Conservation (phyloP, 2,329 filamentous ascomycete species). For the Ascochyta lentis region DNA sequence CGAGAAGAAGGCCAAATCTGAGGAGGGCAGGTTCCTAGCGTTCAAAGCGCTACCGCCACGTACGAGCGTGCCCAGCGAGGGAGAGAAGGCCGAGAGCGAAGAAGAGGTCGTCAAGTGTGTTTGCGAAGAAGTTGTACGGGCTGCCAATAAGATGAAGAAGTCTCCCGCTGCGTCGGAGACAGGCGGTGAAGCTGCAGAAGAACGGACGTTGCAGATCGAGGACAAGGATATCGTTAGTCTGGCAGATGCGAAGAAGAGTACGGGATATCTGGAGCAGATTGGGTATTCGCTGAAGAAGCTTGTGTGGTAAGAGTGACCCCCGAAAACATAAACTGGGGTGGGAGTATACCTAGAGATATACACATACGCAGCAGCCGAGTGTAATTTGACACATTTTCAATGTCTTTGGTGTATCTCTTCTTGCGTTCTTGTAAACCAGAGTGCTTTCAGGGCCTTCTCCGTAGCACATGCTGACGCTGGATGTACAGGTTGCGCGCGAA, state of each 20-base stretch:
- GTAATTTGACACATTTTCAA: not conserved
- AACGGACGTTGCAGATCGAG: slow-evolving; percentile 52
- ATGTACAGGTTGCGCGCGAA: not conserved
- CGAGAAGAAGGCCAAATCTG: slow-evolving; percentile 28
- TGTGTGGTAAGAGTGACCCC: slow-evolving; percentile 67
- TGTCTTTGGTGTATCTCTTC: not conserved
- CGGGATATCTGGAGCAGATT: slow-evolving; percentile 83
- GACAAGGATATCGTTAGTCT: slow-evolving; percentile 79
- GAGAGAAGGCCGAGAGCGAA: slow-evolving; percentile 52
- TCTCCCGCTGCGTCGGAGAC: slow-evolving; percentile 27
- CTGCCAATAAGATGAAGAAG: slow-evolving; percentile 62
- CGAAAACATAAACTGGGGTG: not conserved
- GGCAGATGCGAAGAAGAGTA: slow-evolving; percentile 84
- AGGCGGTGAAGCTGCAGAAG: slow-evolving; percentile 38
- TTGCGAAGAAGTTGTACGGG: slow-evolving; percentile 76
- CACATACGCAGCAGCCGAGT: not conserved
- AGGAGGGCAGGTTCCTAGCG: slow-evolving; percentile 53
- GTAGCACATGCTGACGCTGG: not conserved
- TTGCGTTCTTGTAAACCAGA: not conserved
- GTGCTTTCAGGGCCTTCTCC: not conserved
- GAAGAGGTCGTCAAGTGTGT: slow-evolving; percentile 67
- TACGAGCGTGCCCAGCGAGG: slow-evolving; percentile 45
- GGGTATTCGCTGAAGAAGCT: slow-evolving; percentile 92
- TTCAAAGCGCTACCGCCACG: slow-evolving; percentile 63
- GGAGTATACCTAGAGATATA: not conserved